These are phyloP conservation scores for Cyclotella cryptica DNA, from an alignment of 108 stramenopile species.

Conservation along the genomic window DNA sequence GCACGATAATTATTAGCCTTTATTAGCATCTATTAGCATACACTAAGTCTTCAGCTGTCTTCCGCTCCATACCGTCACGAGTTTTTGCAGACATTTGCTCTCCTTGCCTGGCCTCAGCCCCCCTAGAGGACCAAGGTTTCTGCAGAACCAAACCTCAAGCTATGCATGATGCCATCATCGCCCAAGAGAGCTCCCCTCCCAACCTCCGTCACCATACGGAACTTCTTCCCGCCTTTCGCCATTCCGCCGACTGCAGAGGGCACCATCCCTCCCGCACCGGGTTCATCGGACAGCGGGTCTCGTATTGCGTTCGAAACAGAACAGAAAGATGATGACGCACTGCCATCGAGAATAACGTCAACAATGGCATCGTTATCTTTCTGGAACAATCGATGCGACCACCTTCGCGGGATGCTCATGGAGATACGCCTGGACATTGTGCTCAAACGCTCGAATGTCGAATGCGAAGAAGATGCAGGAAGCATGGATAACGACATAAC, in stretches of 20 bases:
- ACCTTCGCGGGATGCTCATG: slow-evolving; percentile 12
- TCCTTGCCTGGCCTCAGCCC: no score
- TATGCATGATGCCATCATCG: not conserved
- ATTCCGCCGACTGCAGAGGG: not conserved
- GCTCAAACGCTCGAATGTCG: not conserved
- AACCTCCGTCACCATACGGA: slow-evolving; percentile 18
- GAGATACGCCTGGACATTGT: slow-evolving; percentile 32
- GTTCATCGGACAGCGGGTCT: not conserved
- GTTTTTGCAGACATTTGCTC: no score
- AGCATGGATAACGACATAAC: not conserved
- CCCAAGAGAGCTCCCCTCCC: slow-evolving; percentile 5
- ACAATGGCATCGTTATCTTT: not conserved
- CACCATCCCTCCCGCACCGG: not conserved
- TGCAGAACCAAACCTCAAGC: not conserved
- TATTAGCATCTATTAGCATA: no score
- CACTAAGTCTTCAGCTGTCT: no score
- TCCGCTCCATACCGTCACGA: no score
- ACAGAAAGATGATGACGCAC: not conserved
- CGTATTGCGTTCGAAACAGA: no score
- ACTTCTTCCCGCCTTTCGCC: slow-evolving; percentile 23
- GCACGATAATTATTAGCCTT: no score
- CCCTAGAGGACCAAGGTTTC: no score
- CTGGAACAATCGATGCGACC: slow-evolving; percentile 22
- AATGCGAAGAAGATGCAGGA: not conserved
- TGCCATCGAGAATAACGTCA: not conserved